Conservation (phyloP, 306 rosid species). For the Sesbania bispinosa region DNA sequence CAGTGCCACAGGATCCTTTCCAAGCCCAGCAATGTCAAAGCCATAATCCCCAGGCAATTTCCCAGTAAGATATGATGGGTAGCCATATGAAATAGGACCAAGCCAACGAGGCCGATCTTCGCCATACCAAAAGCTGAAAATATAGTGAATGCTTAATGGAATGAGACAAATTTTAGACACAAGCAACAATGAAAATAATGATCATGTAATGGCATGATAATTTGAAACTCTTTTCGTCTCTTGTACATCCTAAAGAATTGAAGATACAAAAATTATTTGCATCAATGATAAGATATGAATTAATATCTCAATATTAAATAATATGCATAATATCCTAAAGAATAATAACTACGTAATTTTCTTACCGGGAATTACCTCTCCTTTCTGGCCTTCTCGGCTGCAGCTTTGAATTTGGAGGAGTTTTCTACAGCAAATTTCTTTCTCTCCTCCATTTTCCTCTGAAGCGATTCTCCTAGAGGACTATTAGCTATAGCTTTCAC, state of each 20-base stretch:
- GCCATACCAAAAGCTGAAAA: constrained; percentile 86
- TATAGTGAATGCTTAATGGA: background rate
- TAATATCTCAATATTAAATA: too few species aligned
- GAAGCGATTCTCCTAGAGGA: constrained; percentile 81
- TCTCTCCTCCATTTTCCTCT: constrained; percentile 51
- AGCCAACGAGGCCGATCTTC: constrained; percentile 88
- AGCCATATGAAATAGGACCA: constrained; percentile 81
- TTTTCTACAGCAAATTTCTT: constrained; percentile 50
- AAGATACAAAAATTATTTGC: background rate
- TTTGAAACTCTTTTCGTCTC: background rate
- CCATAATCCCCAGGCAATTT: constrained; percentile 93
- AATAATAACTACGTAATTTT: too few species aligned
- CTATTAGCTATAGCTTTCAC: constrained; percentile 90
- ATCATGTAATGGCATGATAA: background rate
- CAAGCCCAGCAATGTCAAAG: constrained; percentile 74
- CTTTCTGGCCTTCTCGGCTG: constrained; percentile 54
- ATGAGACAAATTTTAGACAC: background rate
- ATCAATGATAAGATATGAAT: too few species aligned
- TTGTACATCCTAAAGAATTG: background rate
- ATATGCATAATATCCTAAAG: too few species aligned
- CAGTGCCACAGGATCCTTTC: constrained; percentile 67
- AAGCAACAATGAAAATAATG: background rate
- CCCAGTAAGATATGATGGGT: constrained; percentile 79
- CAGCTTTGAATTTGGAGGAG: constrained; percentile 55
- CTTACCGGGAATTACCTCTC: constrained; percentile 59